Evolutionary conservation across 2,329 filamentous ascomycete species (phyloP), one percentile per base, ranked within the genome.

Genomic region (Helotiales sp.): DNA sequence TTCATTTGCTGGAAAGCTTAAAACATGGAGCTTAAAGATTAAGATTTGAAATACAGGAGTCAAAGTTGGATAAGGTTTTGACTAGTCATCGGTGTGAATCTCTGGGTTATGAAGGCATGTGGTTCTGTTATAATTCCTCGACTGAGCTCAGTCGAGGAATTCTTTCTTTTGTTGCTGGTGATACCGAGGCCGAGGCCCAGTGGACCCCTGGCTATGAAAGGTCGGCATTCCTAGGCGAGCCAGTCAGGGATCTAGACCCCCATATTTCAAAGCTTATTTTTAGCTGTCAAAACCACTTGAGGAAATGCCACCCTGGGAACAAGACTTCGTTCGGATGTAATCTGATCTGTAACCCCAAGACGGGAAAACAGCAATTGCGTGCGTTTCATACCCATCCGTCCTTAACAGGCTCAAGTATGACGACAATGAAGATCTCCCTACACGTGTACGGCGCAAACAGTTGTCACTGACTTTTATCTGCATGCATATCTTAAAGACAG

Each of bases 251-350:
- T 20, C 26, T 15, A 20, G 20, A 10, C 40, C 43, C 40, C 58
- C 58, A 61, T 61, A 61, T 32, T 47, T 61, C 26, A 61, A n/a
- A 61, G 58, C 58, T 61, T 61, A 61, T 61, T 24, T 32, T 47
- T 32, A 61, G 58, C n/a, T n/a, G n/a, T n/a, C n/a, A n/a, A n/a
- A n/a, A n/a, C n/a, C n/a, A n/a, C n/a, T n/a, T n/a, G n/a, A n/a
- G n/a, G n/a, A n/a, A n/a, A n/a, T n/a, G n/a, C n/a, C n/a, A n/a
- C n/a, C n/a, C n/a, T n/a, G n/a, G n/a, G n/a, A n/a, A n/a, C n/a
- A n/a, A n/a, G n/a, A n/a, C n/a, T n/a, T 17, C 15, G 15, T 45
- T 22, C 3, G n/a, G 15, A 45, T n/a, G 20, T 17, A 45, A 45
- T 52, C 17, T 2, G 1, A 11, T 6, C 13, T 15, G n/a, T 26